These are phyloP conservation scores for Hypoxylon sp. DNA, from an alignment of 2,329 filamentous ascomycete species.

Conservation along the genomic window DNA sequence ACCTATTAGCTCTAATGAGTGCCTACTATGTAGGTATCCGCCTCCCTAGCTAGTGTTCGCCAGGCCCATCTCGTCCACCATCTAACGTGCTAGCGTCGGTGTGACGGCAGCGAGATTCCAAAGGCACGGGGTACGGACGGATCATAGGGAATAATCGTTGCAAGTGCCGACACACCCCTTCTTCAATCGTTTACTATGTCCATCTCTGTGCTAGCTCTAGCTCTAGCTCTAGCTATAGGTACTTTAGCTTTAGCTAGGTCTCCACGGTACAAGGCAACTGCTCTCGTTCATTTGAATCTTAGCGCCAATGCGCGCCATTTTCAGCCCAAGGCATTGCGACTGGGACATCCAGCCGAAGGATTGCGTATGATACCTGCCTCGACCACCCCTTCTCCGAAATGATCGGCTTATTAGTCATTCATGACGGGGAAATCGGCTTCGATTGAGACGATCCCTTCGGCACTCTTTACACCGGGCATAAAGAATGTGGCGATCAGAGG, in stretches of 20 bases:
- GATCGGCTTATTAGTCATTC: constrained; percentile 4
- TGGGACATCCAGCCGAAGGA: constrained; percentile 17
- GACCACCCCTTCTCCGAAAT: constrained; percentile 5
- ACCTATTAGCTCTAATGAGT: background rate
- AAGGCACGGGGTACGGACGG: constrained; percentile 22
- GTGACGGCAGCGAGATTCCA: constrained; percentile 17
- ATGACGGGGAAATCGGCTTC: constrained; percentile 11
- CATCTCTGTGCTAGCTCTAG: background rate
- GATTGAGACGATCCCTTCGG: constrained; percentile 19
- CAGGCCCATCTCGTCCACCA: constrained; percentile 7
- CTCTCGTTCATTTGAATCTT: constrained; percentile 2
- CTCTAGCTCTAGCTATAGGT: background rate
- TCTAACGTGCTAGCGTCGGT: constrained; percentile 22
- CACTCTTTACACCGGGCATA: constrained; percentile 23
- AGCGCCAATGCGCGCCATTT: constrained; percentile 33
- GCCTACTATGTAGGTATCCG: too few relatives aligned
- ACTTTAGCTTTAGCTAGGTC: background rate
- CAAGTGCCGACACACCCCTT: constrained; percentile 33
- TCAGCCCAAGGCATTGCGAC: constrained; percentile 28
- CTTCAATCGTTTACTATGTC: background rate
- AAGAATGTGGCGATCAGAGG: constrained; percentile 13
- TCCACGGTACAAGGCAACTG: too few relatives aligned
- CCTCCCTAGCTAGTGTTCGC: background rate
- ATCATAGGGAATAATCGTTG: constrained; percentile 21
- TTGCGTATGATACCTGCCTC: constrained; percentile 20